A percentile compares a stretch with the other conserved stretches of the same genome.
Evolutionary conservation across 2,329 filamentous ascomycete species (phyloP).

Genomic region (Colletotrichum sp.): DNA sequence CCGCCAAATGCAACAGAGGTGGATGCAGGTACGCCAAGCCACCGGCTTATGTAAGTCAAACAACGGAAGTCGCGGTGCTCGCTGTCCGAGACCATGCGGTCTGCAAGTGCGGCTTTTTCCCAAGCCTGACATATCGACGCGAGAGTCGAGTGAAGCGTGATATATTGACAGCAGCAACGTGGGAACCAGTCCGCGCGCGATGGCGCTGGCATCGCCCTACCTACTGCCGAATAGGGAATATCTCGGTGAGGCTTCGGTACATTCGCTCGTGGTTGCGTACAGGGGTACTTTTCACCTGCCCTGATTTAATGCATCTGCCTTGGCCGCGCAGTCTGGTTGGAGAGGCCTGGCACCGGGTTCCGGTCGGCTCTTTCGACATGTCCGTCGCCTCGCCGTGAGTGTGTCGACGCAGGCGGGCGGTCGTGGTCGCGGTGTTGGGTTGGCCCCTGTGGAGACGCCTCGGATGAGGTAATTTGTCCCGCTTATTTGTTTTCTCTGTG

Average conservation of each 20-base stretch:
- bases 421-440: background rate
- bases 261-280: background rate
- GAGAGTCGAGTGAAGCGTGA: background rate
- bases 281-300: background rate
- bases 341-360: background rate
- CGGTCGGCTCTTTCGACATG: conserved; percentile 1
- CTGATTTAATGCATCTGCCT: background rate
- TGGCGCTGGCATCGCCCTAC: background rate
- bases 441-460: background rate
- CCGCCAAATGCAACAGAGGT: background rate
- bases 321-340: background rate
- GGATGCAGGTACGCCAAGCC: background rate
- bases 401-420: background rate
- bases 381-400: background rate
- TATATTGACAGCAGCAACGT: background rate
- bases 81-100: background rate
- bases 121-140: background rate
- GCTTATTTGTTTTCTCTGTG: background rate
- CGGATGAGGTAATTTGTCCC: conserved; percentile 13
- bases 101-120: background rate
- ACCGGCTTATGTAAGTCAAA: background rate
- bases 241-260: background rate
- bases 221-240: background rate
- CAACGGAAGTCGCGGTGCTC: conserved; percentile 5
- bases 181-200: background rate